Percentiles rank a stretch among this genome's conserved stretches.
phyloP scores from a whole-genome alignment of 768 basidiomycete species.

The Russula brevipes region DNA sequence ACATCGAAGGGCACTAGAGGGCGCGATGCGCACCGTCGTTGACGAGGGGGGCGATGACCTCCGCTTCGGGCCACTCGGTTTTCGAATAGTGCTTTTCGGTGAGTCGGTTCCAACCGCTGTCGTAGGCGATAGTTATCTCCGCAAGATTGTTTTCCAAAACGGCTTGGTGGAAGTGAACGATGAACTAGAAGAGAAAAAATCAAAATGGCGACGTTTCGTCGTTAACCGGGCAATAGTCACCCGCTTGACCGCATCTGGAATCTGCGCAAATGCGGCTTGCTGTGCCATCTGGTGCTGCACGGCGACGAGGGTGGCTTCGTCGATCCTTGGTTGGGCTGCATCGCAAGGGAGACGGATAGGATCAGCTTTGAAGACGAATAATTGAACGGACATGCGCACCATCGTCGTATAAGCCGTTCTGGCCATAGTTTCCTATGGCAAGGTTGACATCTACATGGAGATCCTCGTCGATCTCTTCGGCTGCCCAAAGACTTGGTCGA shows the following conservation, averaged over 20 bases:
- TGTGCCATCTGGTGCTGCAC: conserved; percentile 83
- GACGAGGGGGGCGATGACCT: conserved; percentile 90
- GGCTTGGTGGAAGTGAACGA: conserved; percentile 92
- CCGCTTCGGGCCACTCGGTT: conserved; percentile 96
- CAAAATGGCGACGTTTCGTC: background rate
- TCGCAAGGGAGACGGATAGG: background rate
- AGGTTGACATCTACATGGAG: conserved; percentile 62
- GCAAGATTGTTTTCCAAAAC: conserved; percentile 86
- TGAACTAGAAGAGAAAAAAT: conserved; percentile 56
- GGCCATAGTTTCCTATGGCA: conserved; percentile 64
- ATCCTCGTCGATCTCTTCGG: conserved; percentile 78
- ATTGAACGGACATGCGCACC: conserved; percentile 35
- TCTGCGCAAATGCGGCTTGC: conserved; percentile 73
- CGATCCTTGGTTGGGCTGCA: conserved; percentile 54
- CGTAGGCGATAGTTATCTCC: conserved; percentile 90
- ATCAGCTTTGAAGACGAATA: background rate
- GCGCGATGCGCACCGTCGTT: conserved; percentile 66
- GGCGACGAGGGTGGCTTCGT: conserved; percentile 62
- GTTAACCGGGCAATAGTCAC: conserved; percentile 39
- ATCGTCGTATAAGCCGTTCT: conserved; percentile 62
- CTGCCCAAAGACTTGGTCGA: conserved; percentile 67
- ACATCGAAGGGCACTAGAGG: background rate
- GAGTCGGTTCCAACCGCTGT: conserved; percentile 94
- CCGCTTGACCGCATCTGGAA: conserved; percentile 85
- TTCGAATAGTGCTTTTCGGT: conserved; percentile 94